Evolutionary conservation across 177 flowering plant genomes (phyloP).

Genomic region (Vitis hybrid): DNA sequence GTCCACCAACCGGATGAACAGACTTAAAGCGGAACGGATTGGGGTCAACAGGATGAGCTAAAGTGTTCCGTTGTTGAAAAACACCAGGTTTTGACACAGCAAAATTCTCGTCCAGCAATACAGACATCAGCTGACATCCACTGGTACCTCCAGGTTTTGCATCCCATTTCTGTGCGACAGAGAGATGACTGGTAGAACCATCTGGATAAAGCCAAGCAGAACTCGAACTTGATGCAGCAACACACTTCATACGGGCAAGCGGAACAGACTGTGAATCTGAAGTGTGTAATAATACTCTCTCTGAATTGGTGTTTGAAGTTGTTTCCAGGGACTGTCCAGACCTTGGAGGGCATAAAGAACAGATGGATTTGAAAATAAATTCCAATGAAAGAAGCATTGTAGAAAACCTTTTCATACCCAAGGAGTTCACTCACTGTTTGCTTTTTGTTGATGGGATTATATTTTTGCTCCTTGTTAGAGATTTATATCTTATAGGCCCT

Average conservation of each 20-base stretch:
- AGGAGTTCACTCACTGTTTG: not conserved
- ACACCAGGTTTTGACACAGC: not conserved
- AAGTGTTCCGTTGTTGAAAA: not conserved
- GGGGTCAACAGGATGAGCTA: not conserved
- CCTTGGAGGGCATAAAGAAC: constrained; percentile 2
- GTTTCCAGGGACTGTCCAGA: not conserved
- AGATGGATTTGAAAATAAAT: not conserved
- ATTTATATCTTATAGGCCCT: constrained; percentile 11
- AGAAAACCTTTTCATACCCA: not conserved
- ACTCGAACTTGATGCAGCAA: not conserved
- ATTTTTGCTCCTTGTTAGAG: not conserved
- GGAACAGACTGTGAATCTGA: not conserved
- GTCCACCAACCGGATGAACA: not conserved
- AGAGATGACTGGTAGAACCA: not conserved
- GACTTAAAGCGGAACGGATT: not conserved
- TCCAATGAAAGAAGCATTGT: not conserved
- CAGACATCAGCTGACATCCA: not conserved
- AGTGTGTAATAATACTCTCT: not conserved
- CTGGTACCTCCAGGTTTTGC: not conserved
- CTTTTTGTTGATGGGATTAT: not conserved
- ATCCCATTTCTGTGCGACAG: not conserved
- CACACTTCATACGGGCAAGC: not conserved
- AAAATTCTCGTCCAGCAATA: not conserved
- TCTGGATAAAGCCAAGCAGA: not conserved
- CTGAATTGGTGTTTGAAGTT: constrained; percentile 1